Evolutionary conservation across 2,329 filamentous ascomycete species (phyloP).

Genomic region (Aspergillus arachidicola): DNA sequence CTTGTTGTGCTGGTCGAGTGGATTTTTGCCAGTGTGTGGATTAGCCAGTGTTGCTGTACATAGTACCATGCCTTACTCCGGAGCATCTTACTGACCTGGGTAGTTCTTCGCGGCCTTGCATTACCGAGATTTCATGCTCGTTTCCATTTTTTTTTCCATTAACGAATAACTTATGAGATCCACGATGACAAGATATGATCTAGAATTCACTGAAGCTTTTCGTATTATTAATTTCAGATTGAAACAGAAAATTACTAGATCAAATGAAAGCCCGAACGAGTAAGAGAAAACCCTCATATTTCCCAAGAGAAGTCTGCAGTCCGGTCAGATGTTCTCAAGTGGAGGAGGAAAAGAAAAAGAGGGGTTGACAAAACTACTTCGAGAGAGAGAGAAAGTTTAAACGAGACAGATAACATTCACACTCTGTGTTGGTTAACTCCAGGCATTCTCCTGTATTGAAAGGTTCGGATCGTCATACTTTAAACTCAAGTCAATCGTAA

Average conservation of each 20-base stretch:
- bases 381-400: background rate
- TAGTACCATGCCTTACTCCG: background rate
- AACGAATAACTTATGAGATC: too few species aligned
- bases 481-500: conserved; percentile 7
- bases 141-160: too few species aligned
- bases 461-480: conserved; percentile 5
- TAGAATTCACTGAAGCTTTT: too few species aligned
- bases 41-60: background rate
- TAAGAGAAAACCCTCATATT: background rate
- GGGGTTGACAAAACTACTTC: background rate
- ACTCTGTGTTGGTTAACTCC: too few species aligned
- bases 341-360: background rate
- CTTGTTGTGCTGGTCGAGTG: background rate
- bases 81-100: background rate
- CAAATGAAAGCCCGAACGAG: background rate
- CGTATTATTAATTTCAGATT: too few species aligned
- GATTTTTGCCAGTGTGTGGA: background rate
- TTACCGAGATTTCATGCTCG: background rate
- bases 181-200: too few species aligned
- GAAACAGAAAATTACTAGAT: background rate
- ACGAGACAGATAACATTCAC: background rate
- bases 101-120: background rate
- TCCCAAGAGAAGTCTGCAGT: background rate
- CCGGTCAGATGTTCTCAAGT: background rate
- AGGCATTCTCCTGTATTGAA: conserved; percentile 4